Conservation (phyloP, 148 eudicot genomes). For the Simmondsia chinensis region DNA sequence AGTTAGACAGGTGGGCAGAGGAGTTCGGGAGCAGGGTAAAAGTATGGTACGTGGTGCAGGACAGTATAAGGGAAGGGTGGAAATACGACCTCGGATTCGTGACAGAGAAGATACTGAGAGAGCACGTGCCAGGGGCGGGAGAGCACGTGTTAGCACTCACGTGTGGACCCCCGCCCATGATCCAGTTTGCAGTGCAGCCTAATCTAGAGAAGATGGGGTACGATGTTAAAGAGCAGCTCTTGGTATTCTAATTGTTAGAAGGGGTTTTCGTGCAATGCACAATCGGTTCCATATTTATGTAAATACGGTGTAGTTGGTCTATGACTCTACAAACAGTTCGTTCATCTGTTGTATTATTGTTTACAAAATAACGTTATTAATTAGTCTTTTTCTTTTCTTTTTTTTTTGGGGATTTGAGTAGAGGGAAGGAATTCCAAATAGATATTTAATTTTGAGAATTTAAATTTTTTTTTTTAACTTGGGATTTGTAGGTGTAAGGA, state of each 20-base stretch:
- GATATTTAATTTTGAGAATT: no score
- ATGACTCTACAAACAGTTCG: no score
- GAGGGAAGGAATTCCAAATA: no score
- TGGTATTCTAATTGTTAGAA: slow-evolving; percentile 72
- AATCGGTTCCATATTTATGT: no score
- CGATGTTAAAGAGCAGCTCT: slow-evolving; percentile 51
- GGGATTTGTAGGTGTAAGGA: no score
- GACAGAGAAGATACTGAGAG: slow-evolving; percentile 49
- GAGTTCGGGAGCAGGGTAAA: slow-evolving; percentile 47
- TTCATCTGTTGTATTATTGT: no score
- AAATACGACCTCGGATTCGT: slow-evolving; percentile 49
- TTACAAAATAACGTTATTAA: no score
- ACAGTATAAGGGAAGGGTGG: slow-evolving; percentile 50
- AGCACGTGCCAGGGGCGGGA: slow-evolving; percentile 51
- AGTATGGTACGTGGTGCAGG: slow-evolving; percentile 82
- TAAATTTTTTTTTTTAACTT: no score
- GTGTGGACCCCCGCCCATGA: slow-evolving; percentile 95
- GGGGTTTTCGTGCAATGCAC: no score
- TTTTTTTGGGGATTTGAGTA: no score
- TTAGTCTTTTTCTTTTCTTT: no score
- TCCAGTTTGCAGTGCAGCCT: slow-evolving; percentile 80
- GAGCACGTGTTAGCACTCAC: slow-evolving; percentile 53
- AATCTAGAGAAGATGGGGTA: slow-evolving; percentile 87
- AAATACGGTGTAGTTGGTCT: no score
- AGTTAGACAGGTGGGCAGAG: slow-evolving; percentile 71